A percentile compares a stretch with the other conserved stretches of the same genome.
phyloP scores from a whole-genome alignment of 2,329 filamentous ascomycete genomes.

The Acrodontium crateriforme region DNA sequence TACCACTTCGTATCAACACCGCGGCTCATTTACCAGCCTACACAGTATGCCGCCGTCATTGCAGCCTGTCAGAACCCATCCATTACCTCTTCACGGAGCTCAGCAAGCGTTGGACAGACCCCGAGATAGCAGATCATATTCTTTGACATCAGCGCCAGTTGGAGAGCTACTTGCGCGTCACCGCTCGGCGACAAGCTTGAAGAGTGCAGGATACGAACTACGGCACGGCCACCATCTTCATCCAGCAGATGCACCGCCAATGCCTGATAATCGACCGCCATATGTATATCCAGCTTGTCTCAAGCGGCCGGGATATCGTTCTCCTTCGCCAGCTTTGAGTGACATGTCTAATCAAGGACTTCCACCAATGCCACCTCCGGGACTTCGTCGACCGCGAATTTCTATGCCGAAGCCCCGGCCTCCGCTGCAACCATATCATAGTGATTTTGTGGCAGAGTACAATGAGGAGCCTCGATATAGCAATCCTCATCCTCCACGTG shows the following conservation, averaged over 20 bases:
- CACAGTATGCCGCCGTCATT: constrained; percentile 29
- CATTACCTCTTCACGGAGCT: constrained; percentile 9
- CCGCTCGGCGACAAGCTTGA: constrained; percentile 31
- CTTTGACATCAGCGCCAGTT: constrained; percentile 26
- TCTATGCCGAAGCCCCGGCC: constrained; percentile 10
- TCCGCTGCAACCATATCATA: constrained; percentile 17
- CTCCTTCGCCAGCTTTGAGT: constrained; percentile 31
- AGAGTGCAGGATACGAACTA: constrained; percentile 25
- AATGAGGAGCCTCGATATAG: constrained; percentile 10
- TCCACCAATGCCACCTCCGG: constrained; percentile 16
- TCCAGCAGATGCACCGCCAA: constrained; percentile 19
- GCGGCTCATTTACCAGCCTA: constrained; percentile 28
- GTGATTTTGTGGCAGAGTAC: constrained; percentile 15
- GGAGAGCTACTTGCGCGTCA: constrained; percentile 26
- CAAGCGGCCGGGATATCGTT: constrained; percentile 28
- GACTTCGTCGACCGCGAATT: constrained; percentile 4
- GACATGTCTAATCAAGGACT: constrained; percentile 21
- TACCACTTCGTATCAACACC: constrained; percentile 18
- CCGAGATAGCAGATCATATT: constrained; percentile 30
- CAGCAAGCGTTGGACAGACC: constrained; percentile 12
- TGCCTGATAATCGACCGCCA: constrained; percentile 24
- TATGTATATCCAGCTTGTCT: constrained; percentile 30
- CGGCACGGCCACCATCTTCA: constrained; percentile 16
- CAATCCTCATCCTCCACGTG: constrained; percentile 14
- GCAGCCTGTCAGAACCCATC: constrained; percentile 13